Evolutionary conservation across 345 rosid genomes (phyloP).

Genomic region (Pugionium cornutum): DNA sequence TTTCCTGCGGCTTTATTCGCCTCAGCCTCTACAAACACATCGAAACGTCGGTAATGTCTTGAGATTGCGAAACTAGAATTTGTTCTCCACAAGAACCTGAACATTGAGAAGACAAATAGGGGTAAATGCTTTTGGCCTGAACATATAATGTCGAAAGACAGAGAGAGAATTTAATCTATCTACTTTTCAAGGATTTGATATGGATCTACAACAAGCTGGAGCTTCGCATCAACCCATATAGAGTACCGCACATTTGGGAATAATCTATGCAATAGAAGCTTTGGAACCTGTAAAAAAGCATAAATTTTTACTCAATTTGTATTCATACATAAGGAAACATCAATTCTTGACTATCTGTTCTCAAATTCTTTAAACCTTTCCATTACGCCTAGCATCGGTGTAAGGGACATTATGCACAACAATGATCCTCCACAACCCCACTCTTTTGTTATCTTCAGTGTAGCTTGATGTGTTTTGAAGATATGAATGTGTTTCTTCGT

Average conservation of each 20-base stretch:
- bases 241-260: conserved; percentile 79
- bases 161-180: neutral
- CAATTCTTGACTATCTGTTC: neutral
- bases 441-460: conserved; percentile 54
- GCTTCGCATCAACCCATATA: conserved; percentile 93
- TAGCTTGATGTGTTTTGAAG: conserved; percentile 56
- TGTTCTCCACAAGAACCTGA: conserved; percentile 47
- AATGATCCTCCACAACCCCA: conserved; percentile 84
- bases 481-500: conserved; percentile 77
- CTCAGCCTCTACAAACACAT: too few species aligned
- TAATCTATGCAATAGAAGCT: conserved; percentile 43
- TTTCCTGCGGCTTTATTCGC: conserved; percentile 59
- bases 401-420: conserved; percentile 74
- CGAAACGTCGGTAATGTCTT: too few species aligned
- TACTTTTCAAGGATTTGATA: conserved; percentile 89
- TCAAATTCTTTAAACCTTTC: conserved; percentile 54
- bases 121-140: neutral
- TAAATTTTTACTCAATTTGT: conserved; percentile 18
- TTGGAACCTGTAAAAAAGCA: conserved; percentile 50
- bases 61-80: too few species aligned
- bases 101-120: conserved; percentile 14
- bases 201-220: conserved; percentile 84
- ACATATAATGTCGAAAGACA: neutral
- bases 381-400: conserved; percentile 77
- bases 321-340: neutral